Base-by-base conservation (phyloP, 1,284 basidiomycete genomes). In the Moesziomyces sp. region DNA sequence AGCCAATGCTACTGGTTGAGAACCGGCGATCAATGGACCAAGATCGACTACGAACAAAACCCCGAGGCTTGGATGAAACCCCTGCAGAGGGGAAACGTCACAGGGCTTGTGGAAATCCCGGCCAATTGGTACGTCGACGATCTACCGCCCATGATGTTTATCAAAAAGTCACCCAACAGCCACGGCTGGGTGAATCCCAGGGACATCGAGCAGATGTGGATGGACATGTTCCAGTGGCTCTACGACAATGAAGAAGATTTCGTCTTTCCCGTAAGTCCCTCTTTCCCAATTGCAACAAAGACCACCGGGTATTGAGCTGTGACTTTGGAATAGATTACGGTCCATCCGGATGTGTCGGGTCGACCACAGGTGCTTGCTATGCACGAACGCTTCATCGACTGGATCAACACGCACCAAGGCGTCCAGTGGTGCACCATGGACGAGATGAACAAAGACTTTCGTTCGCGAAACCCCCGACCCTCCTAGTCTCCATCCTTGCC, bases 331-430 rank as follows among this genome's bases (percentile, higher is more conserved):
- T 10, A 56, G 48, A 88, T 92, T 64, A 92, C 91, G 0, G 90
- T 92, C 34, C 91, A 91, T 77, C 91, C 91, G 0, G 91, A 92
- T 69, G 90, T 91, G n/a, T 90, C 89, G 76, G 90, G 90, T 88
- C 86, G 87, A 11, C 86, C 87, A 23, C 86, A 88, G 83, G 90
- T 92, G n/a, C 85, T 91, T 9, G 86, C 91, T 54, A 92, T 92
- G 89, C 88, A 92, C 87, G 90, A 92, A 81, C 87, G 90, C 47
- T 91, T 92, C 82, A 91, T 93, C 74, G 89, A 91, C 75, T 92
- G 90, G 90, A 86, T 92, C 54, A 91, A 91, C 78, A 88, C 87
- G 3, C 90, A 92, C 80, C 88, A 89, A 28, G 88, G 89, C 54
- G 88, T 92, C 2, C 87, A 91, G 61, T 92, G 90, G 90, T 90